Conservation (phyloP, 2,329 filamentous ascomycete species). For the Arthrobotrys sinensis region DNA sequence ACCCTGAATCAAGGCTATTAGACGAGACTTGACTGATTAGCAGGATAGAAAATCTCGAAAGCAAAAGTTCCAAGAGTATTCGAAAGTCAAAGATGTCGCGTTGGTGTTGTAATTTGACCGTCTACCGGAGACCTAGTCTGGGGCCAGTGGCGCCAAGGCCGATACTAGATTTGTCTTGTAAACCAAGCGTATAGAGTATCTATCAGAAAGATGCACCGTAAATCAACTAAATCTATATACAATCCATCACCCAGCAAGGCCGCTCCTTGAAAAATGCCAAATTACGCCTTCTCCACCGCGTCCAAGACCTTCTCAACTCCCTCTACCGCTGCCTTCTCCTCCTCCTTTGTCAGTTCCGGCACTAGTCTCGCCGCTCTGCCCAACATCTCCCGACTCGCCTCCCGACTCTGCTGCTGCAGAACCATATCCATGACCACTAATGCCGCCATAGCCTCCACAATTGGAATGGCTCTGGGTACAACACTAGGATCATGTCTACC, state of each 20-base stretch:
- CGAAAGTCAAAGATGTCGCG: no score
- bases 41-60: no score
- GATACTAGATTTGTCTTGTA: no score
- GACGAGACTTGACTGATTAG: no score
- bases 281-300: conserved; percentile 16
- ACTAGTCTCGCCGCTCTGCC: conserved; percentile 46
- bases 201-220: neutral
- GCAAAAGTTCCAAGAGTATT: no score
- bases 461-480: conserved; percentile 87
- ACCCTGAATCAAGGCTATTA: no score
- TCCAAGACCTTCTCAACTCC: conserved; percentile 38
- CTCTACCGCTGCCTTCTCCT: conserved; percentile 40
- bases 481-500: conserved; percentile 95
- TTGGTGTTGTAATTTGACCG: no score
- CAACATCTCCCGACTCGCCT: conserved; percentile 52
- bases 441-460: conserved; percentile 92
- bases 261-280: neutral
- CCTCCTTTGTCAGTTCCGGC: conserved; percentile 34
- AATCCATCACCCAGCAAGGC: neutral
- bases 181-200: neutral
- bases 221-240: conserved; percentile 9
- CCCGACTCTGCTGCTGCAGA: conserved; percentile 79
- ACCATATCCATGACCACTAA: conserved; percentile 89
- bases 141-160: no score
- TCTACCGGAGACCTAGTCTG: no score